Conservation (phyloP, 495 filamentous ascomycete genomes). For the Penicilliopsis zonata region DNA sequence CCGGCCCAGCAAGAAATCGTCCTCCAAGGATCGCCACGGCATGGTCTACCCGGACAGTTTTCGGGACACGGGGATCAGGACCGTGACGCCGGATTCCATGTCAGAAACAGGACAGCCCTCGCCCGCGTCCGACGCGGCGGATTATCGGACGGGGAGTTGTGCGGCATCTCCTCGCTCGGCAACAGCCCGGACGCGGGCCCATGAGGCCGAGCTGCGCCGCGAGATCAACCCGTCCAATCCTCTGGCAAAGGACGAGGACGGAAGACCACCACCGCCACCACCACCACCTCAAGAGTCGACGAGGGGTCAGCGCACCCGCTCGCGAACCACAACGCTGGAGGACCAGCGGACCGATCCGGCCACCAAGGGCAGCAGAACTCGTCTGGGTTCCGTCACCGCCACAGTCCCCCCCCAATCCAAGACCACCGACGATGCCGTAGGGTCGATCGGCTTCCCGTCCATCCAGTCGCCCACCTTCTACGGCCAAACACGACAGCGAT, state of each 20-base stretch:
- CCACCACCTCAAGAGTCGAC: too few relatives aligned
- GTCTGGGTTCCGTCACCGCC: constrained; percentile 34
- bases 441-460: constrained; percentile 41
- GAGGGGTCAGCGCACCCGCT: constrained; percentile 31
- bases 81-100: constrained; percentile 34
- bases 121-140: constrained; percentile 27
- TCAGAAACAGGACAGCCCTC: constrained; percentile 22
- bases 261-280: too few relatives aligned
- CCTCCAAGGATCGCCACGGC: constrained; percentile 39
- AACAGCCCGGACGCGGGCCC: constrained; percentile 19
- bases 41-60: constrained; percentile 42
- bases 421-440: constrained; percentile 15
- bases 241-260: constrained; percentile 24
- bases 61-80: constrained; percentile 33
- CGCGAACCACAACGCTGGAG: constrained; percentile 37
- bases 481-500: constrained; percentile 25
- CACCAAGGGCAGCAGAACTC: constrained; percentile 24
- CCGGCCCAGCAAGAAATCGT: constrained; percentile 40
- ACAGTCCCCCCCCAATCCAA: constrained; percentile 22
- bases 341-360: constrained; percentile 33
- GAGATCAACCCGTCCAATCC: constrained; percentile 14
- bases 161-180: constrained; percentile 30
- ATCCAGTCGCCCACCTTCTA: constrained; percentile 28
- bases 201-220: constrained; percentile 19
- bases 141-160: constrained; percentile 23